Evolutionary conservation across 2,329 filamentous ascomycete genomes (phyloP).

Genomic region (Neonectria magnoliae): DNA sequence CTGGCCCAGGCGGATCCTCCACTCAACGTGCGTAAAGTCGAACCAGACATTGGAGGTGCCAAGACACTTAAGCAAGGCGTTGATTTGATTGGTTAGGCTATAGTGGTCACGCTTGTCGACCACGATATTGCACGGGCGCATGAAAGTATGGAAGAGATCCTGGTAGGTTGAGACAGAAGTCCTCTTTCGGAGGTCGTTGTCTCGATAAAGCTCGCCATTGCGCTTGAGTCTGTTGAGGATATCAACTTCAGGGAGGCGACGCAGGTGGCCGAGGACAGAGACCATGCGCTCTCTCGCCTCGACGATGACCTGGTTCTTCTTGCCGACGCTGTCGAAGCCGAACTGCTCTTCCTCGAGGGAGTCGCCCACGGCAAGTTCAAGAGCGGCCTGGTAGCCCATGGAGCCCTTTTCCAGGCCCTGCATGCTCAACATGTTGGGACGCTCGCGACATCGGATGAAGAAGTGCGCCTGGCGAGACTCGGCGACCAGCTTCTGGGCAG

Average conservation of each 20-base stretch:
- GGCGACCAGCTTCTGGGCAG: constrained; percentile 53
- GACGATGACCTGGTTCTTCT: constrained; percentile 63
- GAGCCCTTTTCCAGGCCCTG: constrained; percentile 77
- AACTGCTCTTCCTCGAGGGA: constrained; percentile 70
- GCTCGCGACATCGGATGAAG: constrained; percentile 67
- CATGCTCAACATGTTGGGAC: constrained; percentile 78
- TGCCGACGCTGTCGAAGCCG: constrained; percentile 65
- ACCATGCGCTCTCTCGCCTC: constrained; percentile 69
- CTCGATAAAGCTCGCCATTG: constrained; percentile 65
- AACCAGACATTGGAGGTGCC: constrained; percentile 75
- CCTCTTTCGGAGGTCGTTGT: constrained; percentile 61
- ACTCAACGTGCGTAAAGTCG: constrained; percentile 79
- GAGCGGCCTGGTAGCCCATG: constrained; percentile 73
- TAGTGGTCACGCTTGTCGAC: constrained; percentile 68
- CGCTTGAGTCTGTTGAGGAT: constrained; percentile 68
- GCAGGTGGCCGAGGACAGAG: constrained; percentile 62
- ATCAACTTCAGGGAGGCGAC: constrained; percentile 65
- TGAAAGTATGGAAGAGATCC: constrained; percentile 68
- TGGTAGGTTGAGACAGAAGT: constrained; percentile 68
- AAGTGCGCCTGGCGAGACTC: constrained; percentile 65
- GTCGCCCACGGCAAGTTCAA: constrained; percentile 73
- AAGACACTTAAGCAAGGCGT: constrained; percentile 73
- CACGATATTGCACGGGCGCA: constrained; percentile 65
- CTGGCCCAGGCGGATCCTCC: constrained; percentile 78
- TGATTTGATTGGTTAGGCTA: constrained; percentile 75